Conservation (phyloP, 345 rosid species). For the Heritiera fomes region DNA sequence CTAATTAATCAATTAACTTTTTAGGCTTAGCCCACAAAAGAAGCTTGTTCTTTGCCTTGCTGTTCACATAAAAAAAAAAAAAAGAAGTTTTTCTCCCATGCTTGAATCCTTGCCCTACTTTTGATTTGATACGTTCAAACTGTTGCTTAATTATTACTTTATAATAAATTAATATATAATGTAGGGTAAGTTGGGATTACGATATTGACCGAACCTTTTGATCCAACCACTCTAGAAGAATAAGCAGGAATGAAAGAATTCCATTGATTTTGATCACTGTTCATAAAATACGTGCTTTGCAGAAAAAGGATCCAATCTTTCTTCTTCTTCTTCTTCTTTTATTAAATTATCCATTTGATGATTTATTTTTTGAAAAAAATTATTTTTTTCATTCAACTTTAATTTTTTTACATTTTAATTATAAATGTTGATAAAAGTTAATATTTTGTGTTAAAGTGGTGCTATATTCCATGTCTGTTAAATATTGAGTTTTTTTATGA, state of each 20-base stretch:
- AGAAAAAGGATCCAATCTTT: neutral
- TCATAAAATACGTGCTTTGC: neutral
- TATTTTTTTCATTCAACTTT: no score
- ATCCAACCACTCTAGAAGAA: constrained; percentile 48
- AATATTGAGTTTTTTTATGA: no score
- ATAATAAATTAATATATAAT: constrained; percentile 11
- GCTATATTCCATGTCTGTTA: no score
- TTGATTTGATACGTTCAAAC: neutral
- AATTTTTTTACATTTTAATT: no score
- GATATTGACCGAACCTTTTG: constrained; percentile 35
- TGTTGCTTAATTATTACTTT: neutral
- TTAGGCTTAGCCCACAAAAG: constrained; percentile 1
- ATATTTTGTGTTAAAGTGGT: no score
- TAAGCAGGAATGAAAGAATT: constrained; percentile 6
- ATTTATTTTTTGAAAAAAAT: no score
- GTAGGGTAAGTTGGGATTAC: constrained; percentile 30
- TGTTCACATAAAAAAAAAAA: constrained; percentile 34
- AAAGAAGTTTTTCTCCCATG: neutral
- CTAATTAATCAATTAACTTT: constrained; percentile 1
- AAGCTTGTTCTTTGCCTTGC: constrained; percentile 21
- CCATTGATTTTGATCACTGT: constrained; percentile 7
- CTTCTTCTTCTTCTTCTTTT: no score
- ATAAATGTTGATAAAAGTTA: no score
- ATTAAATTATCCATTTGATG: neutral
- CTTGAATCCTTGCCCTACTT: constrained; percentile 1